Evolutionary conservation across 495 filamentous ascomycete genomes (phyloP).

Genomic region (Neurospora sp.): DNA sequence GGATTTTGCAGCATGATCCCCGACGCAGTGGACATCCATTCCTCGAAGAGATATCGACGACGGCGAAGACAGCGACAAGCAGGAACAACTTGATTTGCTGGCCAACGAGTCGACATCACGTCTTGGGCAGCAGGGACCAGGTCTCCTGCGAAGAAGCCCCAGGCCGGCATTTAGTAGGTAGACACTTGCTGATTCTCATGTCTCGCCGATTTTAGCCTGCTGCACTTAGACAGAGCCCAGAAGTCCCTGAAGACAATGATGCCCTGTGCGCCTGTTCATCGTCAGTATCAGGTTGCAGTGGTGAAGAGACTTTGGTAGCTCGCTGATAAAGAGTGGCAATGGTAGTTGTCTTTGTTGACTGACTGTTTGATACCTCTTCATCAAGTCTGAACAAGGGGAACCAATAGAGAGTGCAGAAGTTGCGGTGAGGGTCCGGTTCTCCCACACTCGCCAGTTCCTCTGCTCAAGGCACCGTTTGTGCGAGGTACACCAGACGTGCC

Average conservation of each 20-base stretch:
- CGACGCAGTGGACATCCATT: neutral
- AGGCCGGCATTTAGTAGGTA: neutral
- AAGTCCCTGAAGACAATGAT: neutral
- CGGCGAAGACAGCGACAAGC: neutral
- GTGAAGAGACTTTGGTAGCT: neutral
- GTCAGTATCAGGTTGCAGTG: neutral
- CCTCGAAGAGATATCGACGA: neutral
- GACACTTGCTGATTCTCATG: neutral
- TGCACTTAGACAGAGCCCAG: neutral
- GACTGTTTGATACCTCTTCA: neutral
- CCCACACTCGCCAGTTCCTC: neutral
- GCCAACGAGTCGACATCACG: neutral
- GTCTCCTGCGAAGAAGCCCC: neutral
- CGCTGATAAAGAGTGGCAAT: neutral
- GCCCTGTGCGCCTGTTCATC: neutral
- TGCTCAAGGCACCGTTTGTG: neutral
- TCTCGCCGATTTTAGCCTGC: neutral
- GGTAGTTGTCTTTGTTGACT: neutral
- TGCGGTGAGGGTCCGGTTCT: conserved; percentile 14
- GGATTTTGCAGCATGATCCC: neutral
- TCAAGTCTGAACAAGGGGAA: neutral
- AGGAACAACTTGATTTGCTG: neutral
- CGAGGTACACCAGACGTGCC: neutral
- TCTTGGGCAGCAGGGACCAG: neutral
- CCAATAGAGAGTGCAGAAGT: conserved; percentile 7